Base-by-base conservation (phyloP, 2,329 filamentous ascomycete species). In the Ceratocystis ficicola region DNA sequence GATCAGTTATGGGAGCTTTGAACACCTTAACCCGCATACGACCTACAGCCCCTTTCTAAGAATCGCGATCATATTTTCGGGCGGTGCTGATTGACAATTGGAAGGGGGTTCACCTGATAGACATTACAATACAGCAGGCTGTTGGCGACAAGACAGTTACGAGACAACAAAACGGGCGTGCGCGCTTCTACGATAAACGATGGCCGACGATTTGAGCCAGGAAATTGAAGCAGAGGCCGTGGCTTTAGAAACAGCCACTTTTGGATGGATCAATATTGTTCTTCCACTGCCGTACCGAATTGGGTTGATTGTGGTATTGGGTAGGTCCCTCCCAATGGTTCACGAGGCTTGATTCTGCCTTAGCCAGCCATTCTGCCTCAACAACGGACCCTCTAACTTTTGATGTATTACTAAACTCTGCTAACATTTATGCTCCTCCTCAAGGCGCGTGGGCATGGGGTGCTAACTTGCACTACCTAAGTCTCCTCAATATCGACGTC, bases 401-500 rank as follows among this genome's bases (percentile, higher is more conserved):
- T 36, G 12, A 5, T 36, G n/a, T n/a, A 17, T 50, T 15, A 22
- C 3, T 17, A 17, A 60, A 61, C 8, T 10, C 44, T 32, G 22
- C 65, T 64, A 64, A 66, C 63, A 7, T 41, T 41, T 12, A 36
- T 10, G n/a, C 41, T 41, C 55, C 52, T 64, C 50, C 32, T 44
- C 48, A 25, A 95, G 91, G 90, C 71, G 86, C 95, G 72, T 97
- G 93, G 93, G 91, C 90, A 74, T 99, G 93, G 91, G 91, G 87
- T 70, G 76, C 88, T 71, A 97, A 96, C 77, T 84, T 97, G 50
- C 91, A 96, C 74, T 92, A 90, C 77, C 85, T 97, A 68, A 81
- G 87, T 72, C 77, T 84, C 67, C 80, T 86, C 72, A 88, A 88
- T 73, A 95, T 99, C 77, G 90, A 96, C 75, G 89, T 95, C 65